Percentiles rank a stretch among this genome's conserved stretches.
Evolutionary conservation across 768 basidiomycete species (phyloP).

Genomic region (Hygrophorus pudorinus): DNA sequence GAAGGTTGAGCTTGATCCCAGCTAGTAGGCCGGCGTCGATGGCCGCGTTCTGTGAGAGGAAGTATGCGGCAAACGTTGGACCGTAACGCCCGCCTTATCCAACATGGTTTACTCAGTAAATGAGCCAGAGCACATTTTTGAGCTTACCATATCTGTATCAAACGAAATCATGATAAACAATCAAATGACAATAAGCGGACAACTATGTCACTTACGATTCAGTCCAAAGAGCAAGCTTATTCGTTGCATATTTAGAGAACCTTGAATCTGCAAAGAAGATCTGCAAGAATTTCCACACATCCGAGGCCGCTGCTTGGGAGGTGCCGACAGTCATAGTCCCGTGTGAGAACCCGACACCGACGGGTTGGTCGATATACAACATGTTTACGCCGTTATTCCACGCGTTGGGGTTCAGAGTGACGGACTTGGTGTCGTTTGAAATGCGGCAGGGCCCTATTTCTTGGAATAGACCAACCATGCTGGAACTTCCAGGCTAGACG

Average conservation of each 20-base stretch:
- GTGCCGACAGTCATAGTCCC: conserved; percentile 39
- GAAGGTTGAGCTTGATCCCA: conserved; percentile 46
- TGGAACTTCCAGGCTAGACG: conserved; percentile 41
- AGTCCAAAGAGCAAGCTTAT: conserved; percentile 51
- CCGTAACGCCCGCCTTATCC: conserved; percentile 69
- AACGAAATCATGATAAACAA: not conserved
- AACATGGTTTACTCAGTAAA: not conserved
- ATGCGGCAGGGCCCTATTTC: conserved; percentile 70
- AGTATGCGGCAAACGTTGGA: conserved; percentile 54
- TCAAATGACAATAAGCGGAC: not conserved
- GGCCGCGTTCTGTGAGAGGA: conserved; percentile 49
- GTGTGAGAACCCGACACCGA: conserved; percentile 55
- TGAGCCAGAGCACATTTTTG: not conserved
- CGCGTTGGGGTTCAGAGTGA: conserved; percentile 41
- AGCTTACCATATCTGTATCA: not conserved
- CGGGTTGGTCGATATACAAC: conserved; percentile 55
- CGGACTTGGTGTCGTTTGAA: conserved; percentile 39
- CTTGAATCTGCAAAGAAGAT: conserved; percentile 47
- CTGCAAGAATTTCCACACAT: conserved; percentile 55
- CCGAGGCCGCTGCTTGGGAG: conserved; percentile 42
- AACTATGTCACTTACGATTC: conserved; percentile 35
- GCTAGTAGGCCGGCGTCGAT: conserved; percentile 35
- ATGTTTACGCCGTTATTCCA: conserved; percentile 52
- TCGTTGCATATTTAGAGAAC: conserved; percentile 36
- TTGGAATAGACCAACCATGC: conserved; percentile 60